Conservation (phyloP, 2,329 filamentous ascomycete genomes). For the Plectosphaerella sp. region DNA sequence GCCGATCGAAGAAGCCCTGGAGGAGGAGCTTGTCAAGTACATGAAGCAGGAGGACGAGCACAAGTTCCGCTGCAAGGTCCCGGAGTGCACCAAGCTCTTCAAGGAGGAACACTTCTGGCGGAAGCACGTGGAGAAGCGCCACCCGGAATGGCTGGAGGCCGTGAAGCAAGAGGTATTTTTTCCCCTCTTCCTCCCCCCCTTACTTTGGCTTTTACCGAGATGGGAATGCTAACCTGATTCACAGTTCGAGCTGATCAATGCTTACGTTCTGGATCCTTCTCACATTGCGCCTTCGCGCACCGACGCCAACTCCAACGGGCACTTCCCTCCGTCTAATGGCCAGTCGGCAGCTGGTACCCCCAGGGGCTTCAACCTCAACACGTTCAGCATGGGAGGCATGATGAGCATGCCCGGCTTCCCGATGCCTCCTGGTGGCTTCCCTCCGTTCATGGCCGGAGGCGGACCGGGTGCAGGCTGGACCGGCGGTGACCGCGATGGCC, state of each 20-base stretch:
- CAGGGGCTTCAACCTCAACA: slow-evolving; percentile 82
- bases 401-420: slow-evolving; percentile 59
- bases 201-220: neutral
- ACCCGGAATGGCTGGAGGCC: slow-evolving; percentile 78
- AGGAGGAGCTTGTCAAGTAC: slow-evolving; percentile 80
- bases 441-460: slow-evolving; percentile 50
- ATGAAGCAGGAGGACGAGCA: slow-evolving; percentile 98
- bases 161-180: slow-evolving; percentile 78
- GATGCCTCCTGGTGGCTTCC: slow-evolving; percentile 41
- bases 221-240: slow-evolving; percentile 23
- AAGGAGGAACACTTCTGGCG: slow-evolving; percentile 97
- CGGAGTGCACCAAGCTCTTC: slow-evolving; percentile 94
- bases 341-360: slow-evolving; percentile 80
- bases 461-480: slow-evolving; percentile 45
- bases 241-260: slow-evolving; percentile 85
- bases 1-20: slow-evolving; percentile 76
- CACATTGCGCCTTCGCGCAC: slow-evolving; percentile 92
- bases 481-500: slow-evolving; percentile 52
- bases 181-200: slow-evolving; percentile 2
- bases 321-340: slow-evolving; percentile 78
- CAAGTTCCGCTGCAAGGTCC: slow-evolving; percentile 94
- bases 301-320: slow-evolving; percentile 91
- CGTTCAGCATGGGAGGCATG: slow-evolving; percentile 58
- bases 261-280: slow-evolving; percentile 88
- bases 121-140: slow-evolving; percentile 96